Conservation (phyloP, 306 rosid genomes). For the Calophaca sinica region DNA sequence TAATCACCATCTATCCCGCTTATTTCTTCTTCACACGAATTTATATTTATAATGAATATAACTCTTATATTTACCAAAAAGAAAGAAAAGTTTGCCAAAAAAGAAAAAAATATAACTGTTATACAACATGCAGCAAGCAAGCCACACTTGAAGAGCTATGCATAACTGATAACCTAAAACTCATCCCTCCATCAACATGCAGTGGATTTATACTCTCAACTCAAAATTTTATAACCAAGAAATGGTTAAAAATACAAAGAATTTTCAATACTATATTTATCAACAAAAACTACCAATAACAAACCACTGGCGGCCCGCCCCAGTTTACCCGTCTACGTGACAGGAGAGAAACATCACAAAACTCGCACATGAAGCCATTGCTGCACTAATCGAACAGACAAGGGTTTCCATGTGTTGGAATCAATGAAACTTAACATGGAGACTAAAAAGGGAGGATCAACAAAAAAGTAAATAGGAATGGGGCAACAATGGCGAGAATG, state of each 20-base stretch:
- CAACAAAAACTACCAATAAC: conserved; percentile 46
- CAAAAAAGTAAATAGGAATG: conserved; percentile 4
- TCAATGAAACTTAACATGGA: conserved; percentile 39
- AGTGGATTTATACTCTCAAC: conserved; percentile 43
- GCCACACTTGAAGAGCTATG: conserved; percentile 49
- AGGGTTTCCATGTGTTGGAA: conserved; percentile 47
- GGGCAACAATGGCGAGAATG: conserved; percentile 1
- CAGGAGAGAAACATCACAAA: conserved; percentile 43
- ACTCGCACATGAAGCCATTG: conserved; percentile 37
- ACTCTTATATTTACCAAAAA: too few relatives aligned
- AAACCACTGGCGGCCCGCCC: conserved; percentile 47
- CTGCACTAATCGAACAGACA: conserved; percentile 38
- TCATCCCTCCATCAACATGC: conserved; percentile 40
- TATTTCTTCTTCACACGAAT: conserved; percentile 36
- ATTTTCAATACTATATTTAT: conserved; percentile 1
- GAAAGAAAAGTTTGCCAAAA: neutral
- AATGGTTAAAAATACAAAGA: conserved; percentile 1
- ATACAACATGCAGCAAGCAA: conserved; percentile 52
- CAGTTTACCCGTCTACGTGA: conserved; percentile 48
- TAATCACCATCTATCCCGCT: neutral
- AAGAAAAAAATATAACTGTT: conserved; percentile 30
- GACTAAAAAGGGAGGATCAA: conserved; percentile 30
- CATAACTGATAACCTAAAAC: conserved; percentile 40
- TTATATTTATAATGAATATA: conserved; percentile 35
- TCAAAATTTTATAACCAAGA: neutral